Percentiles rank a stretch among this genome's conserved stretches.
phyloP scores from a whole-genome alignment of 139 green algal genomes.

The Chloropicon primus region DNA sequence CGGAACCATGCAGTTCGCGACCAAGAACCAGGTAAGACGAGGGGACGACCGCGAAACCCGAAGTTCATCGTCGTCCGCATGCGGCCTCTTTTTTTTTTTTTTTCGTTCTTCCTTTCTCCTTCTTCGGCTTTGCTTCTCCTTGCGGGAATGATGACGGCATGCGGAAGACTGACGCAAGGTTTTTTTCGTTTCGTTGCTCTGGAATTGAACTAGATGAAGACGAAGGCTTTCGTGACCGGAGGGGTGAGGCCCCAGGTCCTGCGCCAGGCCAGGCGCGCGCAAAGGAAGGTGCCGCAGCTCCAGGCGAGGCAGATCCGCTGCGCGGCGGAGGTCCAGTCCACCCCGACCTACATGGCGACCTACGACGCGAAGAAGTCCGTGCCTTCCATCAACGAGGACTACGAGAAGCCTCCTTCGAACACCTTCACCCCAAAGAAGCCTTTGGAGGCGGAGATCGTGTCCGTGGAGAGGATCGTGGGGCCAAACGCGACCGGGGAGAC shows the following conservation, averaged over 20 bases:
- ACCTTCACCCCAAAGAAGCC: conserved; percentile 79
- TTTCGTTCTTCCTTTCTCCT: too few species aligned
- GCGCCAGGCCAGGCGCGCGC: background rate
- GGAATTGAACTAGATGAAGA: background rate
- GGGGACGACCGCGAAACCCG: background rate
- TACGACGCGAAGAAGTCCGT: background rate
- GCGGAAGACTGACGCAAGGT: background rate
- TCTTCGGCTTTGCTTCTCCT: too few species aligned
- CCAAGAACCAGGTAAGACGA: background rate
- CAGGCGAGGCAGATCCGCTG: background rate
- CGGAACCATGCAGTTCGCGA: background rate
- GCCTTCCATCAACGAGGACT: background rate
- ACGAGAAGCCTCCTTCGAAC: conserved; percentile 77
- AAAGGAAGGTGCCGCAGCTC: background rate
- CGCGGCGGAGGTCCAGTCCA: background rate
- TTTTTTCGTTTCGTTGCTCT: too few species aligned
- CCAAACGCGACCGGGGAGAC: conserved; percentile 93
- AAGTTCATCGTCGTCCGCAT: background rate
- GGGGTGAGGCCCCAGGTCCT: background rate
- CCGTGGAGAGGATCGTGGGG: conserved; percentile 87
- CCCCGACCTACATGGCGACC: background rate
- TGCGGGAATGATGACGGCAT: background rate
- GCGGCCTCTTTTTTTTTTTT: background rate
- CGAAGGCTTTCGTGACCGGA: background rate
- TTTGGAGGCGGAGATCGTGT: conserved; percentile 74